Percentiles rank a stretch among this genome's conserved stretches.
Conservation (phyloP, 768 basidiomycete species). For the Fomitopsis pulvina region DNA sequence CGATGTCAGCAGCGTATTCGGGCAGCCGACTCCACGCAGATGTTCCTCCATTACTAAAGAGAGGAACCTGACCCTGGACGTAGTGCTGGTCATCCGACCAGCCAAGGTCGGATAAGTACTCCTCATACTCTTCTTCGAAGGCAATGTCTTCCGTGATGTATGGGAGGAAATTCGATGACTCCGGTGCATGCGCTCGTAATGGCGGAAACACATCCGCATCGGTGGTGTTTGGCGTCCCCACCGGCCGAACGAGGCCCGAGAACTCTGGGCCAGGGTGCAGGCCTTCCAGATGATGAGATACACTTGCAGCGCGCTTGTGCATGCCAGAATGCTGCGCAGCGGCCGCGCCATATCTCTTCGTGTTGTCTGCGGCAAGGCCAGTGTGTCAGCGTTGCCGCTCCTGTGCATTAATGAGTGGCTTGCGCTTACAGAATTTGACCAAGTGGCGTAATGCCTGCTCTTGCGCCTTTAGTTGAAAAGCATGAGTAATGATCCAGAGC, state of each 20-base stretch:
- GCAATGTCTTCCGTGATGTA: constrained; percentile 93
- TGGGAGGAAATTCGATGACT: constrained; percentile 71
- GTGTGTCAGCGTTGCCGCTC: background rate
- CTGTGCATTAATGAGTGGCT: background rate
- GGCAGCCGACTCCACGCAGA: constrained; percentile 85
- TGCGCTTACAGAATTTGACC: constrained; percentile 82
- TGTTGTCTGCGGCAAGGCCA: constrained; percentile 59
- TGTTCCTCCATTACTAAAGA: constrained; percentile 25
- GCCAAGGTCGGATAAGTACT: constrained; percentile 85
- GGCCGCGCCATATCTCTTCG: constrained; percentile 73
- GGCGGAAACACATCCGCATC: constrained; percentile 97
- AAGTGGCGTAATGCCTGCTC: constrained; percentile 91
- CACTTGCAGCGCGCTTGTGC: constrained; percentile 78
- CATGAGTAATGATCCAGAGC: too few relatives aligned
- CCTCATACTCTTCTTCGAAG: constrained; percentile 96
- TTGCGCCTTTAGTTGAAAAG: constrained; percentile 63
- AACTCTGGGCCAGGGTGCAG: constrained; percentile 70
- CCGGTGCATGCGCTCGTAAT: constrained; percentile 76
- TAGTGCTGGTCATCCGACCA: constrained; percentile 52
- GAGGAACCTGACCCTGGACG: constrained; percentile 33
- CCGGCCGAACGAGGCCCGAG: constrained; percentile 63
- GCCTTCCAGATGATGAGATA: constrained; percentile 77
- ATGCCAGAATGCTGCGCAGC: constrained; percentile 44
- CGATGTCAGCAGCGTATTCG: constrained; percentile 70
- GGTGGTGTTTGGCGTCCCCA: constrained; percentile 68